phyloP scores from a whole-genome alignment of 1,284 basidiomycete genomes.

The Marasmius sp. region DNA sequence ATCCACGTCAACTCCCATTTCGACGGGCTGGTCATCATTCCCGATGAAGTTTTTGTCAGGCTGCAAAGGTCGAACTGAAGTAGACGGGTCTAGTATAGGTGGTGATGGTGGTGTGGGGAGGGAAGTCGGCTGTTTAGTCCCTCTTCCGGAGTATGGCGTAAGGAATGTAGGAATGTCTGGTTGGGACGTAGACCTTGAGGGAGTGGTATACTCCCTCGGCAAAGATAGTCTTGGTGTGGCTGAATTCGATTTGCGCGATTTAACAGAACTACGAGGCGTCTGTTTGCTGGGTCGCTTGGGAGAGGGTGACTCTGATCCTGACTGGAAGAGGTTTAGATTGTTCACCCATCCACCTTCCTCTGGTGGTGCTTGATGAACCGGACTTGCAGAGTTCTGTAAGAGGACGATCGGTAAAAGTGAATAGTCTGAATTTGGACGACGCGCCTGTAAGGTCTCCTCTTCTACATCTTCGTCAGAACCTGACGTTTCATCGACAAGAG shows the following conservation, averaged over 20 bases:
- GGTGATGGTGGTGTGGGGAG: conserved; percentile 3
- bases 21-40: conserved; percentile 22
- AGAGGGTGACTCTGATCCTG: conserved; percentile 77
- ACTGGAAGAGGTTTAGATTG: conserved; percentile 76
- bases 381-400: conserved; percentile 8
- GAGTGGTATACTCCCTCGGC: conserved; percentile 23
- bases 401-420: conserved; percentile 22
- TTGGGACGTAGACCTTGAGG: conserved; percentile 54
- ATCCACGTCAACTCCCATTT: conserved; percentile 31
- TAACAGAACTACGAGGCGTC: conserved; percentile 45
- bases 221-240: conserved; percentile 61
- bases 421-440: conserved; percentile 2
- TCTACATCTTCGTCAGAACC: conserved; percentile 79
- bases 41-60: too few species aligned
- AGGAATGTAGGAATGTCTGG: conserved; percentile 46
- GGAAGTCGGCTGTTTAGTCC: not conserved
- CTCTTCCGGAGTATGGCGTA: conserved; percentile 11
- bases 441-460: conserved; percentile 55
- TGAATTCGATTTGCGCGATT: conserved; percentile 67
- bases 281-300: conserved; percentile 58
- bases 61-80: too few species aligned
- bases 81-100: conserved; percentile 6
- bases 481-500: conserved; percentile 72
- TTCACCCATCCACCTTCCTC: conserved; percentile 85
- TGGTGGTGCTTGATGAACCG: not conserved